Evolutionary conservation across 179 eudicot genomes (phyloP).

Genomic region (Spinacia oleracea): DNA sequence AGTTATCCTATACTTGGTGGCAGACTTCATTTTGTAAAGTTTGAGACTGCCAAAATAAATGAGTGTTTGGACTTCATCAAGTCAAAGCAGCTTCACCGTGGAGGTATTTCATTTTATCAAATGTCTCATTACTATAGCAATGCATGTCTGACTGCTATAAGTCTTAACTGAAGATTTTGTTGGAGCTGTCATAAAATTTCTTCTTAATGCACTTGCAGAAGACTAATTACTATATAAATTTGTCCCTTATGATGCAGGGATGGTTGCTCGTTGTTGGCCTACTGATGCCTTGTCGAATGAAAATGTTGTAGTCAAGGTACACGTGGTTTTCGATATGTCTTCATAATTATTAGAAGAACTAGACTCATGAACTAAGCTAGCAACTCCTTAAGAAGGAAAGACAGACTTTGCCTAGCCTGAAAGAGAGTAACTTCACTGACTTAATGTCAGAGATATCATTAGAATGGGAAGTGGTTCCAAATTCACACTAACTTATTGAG

Average conservation of each 20-base stretch:
- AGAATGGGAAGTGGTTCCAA: too few relatives aligned
- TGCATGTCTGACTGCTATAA: constrained; percentile 4
- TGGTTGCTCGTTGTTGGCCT: constrained; percentile 75
- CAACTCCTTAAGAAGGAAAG: too few relatives aligned
- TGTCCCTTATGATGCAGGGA: constrained; percentile 43
- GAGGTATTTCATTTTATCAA: constrained; percentile 45
- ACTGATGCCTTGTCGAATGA: constrained; percentile 47
- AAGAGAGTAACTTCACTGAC: too few relatives aligned
- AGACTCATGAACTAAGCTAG: too few relatives aligned
- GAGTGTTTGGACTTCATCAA: constrained; percentile 91
- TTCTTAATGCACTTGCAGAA: background rate
- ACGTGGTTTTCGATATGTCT: background rate
- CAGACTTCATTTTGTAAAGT: constrained; percentile 94
- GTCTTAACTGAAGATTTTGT: background rate
- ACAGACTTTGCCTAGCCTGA: too few relatives aligned
- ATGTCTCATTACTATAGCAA: background rate
- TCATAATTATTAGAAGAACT: background rate
- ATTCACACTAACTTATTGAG: background rate
- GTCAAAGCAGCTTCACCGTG: constrained; percentile 94
- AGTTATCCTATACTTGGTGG: constrained; percentile 98
- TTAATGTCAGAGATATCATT: too few relatives aligned
- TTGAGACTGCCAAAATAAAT: constrained; percentile 83
- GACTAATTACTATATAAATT: background rate
- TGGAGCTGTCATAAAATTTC: background rate
- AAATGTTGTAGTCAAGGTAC: constrained; percentile 89